phyloP scores from a whole-genome alignment of 129 eudicot species.

The Lonicera japonica region DNA sequence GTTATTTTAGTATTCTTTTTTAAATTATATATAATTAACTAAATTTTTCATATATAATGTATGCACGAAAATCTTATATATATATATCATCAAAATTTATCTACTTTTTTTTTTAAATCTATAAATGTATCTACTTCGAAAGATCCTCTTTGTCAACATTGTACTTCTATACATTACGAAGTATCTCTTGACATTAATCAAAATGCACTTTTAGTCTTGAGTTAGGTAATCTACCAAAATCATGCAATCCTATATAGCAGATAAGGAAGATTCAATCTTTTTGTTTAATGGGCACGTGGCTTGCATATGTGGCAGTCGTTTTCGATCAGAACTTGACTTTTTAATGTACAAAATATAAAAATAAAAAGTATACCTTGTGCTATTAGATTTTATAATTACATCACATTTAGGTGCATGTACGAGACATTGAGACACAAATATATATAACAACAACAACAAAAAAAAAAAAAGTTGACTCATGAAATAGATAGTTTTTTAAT shows the following conservation, averaged over 20 bases:
- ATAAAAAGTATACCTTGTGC: background rate
- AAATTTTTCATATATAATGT: too few relatives aligned
- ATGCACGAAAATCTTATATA: too few relatives aligned
- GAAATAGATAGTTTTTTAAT: background rate
- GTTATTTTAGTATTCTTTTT: too few relatives aligned
- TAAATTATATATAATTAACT: too few relatives aligned
- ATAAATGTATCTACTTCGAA: background rate
- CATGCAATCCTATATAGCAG: background rate
- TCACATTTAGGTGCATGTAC: background rate
- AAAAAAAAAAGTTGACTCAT: background rate
- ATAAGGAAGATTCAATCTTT: conserved; percentile 6
- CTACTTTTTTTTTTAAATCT: too few relatives aligned
- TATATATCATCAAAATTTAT: too few relatives aligned
- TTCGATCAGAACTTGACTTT: background rate
- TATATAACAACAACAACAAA: too few relatives aligned
- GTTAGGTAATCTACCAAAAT: conserved; percentile 61
- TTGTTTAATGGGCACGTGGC: conserved; percentile 17
- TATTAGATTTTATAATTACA: too few relatives aligned
- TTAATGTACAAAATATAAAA: background rate
- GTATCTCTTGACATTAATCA: conserved; percentile 1
- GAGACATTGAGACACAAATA: too few relatives aligned
- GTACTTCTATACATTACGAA: background rate
- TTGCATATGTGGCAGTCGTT: background rate
- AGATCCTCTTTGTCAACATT: background rate
- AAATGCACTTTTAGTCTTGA: conserved; percentile 30